These are phyloP conservation scores for Pleurotus eryngii DNA, from an alignment of 768 basidiomycete species.

Conservation along the genomic window DNA sequence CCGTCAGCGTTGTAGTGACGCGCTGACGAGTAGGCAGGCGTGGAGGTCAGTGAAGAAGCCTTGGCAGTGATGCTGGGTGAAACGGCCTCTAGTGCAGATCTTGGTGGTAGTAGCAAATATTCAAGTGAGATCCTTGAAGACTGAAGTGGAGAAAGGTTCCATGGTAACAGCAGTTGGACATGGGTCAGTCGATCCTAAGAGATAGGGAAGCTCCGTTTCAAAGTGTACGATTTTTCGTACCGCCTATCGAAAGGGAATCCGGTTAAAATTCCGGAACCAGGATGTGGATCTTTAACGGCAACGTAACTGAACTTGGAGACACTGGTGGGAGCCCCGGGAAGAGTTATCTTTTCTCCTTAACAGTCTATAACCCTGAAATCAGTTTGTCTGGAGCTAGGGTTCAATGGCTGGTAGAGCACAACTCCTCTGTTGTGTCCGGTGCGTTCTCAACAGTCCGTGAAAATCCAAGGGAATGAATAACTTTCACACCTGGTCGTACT, in stretches of 20 bases:
- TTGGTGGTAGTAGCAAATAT: conserved; percentile 89
- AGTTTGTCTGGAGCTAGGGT: too few species aligned
- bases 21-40: conserved; percentile 74
- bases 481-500: too few species aligned
- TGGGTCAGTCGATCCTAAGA: conserved; percentile 84
- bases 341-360: too few species aligned
- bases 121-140: conserved; percentile 85
- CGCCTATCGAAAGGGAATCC: too few species aligned
- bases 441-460: too few species aligned
- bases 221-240: too few species aligned
- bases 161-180: conserved; percentile 85
- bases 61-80: conserved; percentile 70
- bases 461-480: too few species aligned
- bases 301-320: conserved; percentile 60
- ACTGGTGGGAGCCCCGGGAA: conserved; percentile 68
- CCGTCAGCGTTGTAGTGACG: conserved; percentile 70
- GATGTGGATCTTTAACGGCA: too few species aligned
- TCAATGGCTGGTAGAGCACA: too few species aligned
- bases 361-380: too few species aligned
- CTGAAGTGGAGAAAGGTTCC: conserved; percentile 88
- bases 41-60: conserved; percentile 76
- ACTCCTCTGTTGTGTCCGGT: too few species aligned
- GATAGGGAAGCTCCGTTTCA: conserved; percentile 49
- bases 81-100: conserved; percentile 84
- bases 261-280: too few species aligned